A percentile compares a stretch with the other conserved stretches of the same genome.
These are phyloP conservation scores for Fragilaria crotonensis DNA, from an alignment of 108 stramenopile species.

Conservation along the genomic window DNA sequence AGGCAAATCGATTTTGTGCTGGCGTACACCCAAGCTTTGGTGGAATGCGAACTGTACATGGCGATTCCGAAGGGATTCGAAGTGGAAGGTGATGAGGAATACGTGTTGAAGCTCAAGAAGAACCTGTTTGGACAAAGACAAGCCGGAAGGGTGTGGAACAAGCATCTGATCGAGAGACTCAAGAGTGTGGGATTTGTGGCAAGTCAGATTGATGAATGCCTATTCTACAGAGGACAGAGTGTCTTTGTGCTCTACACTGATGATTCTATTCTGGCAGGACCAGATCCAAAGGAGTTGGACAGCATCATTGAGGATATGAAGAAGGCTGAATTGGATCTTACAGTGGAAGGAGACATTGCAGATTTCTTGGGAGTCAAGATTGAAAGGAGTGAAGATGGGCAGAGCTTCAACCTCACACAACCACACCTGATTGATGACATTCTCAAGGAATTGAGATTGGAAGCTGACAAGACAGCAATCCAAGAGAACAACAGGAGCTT, in stretches of 20 bases:
- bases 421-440: slow-evolving; percentile 1
- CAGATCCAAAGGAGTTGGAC: slow-evolving; percentile 15
- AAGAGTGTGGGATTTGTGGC: slow-evolving; percentile 16
- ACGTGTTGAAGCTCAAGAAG: slow-evolving; percentile 14
- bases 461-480: neutral
- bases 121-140: slow-evolving; percentile 37
- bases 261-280: slow-evolving; percentile 24
- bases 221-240: slow-evolving; percentile 26
- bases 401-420: no score
- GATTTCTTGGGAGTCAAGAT: slow-evolving; percentile 32
- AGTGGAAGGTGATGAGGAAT: slow-evolving; percentile 8
- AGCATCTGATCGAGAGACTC: slow-evolving; percentile 9
- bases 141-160: slow-evolving; percentile 36
- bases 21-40: slow-evolving; percentile 26
- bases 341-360: slow-evolving; percentile 17
- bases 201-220: slow-evolving; percentile 28
- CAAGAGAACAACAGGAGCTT: no score
- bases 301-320: slow-evolving; percentile 4
- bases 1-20: slow-evolving; percentile 42
- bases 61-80: slow-evolving; percentile 26
- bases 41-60: slow-evolving; percentile 23
- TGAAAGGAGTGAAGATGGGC: no score
- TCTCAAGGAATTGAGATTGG: no score
- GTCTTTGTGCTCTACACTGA: slow-evolving; percentile 38
- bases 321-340: slow-evolving; percentile 11